phyloP scores from a whole-genome alignment of 163 green algal species.

The Scenedesmus sp. region DNA sequence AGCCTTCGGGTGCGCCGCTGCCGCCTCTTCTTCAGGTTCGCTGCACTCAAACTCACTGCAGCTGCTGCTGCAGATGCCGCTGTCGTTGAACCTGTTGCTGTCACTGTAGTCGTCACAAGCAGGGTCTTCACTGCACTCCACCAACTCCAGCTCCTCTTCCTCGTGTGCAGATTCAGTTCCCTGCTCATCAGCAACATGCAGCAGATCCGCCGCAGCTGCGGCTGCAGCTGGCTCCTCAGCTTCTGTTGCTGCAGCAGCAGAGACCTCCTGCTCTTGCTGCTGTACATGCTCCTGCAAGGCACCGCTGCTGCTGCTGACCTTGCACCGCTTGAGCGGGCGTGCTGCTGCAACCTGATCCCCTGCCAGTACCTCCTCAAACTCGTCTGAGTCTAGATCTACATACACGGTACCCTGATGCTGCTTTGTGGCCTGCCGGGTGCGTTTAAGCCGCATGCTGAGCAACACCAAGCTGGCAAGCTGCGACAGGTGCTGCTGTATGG shows the following conservation, averaged over 20 bases:
- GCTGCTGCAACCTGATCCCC: background rate
- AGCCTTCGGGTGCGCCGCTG: background rate
- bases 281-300: background rate
- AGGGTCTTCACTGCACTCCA: background rate
- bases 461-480: background rate
- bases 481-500: background rate
- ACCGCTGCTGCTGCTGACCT: background rate
- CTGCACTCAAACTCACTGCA: background rate
- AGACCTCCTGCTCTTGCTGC: background rate
- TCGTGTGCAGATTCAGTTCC: background rate
- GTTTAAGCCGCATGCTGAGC: background rate
- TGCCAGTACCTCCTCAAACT: constrained; percentile 17
- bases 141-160: background rate
- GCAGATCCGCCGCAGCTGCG: no score
- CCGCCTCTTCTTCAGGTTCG: background rate
- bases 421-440: background rate
- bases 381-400: constrained; percentile 26
- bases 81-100: no score
- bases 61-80: background rate
- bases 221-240: background rate
- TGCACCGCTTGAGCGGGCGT: background rate
- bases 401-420: background rate
- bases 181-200: background rate
- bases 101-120: background rate
- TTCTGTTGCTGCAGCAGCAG: background rate